Conservation (phyloP, 495 filamentous ascomycete genomes). For the Penicillium flavigenum region DNA sequence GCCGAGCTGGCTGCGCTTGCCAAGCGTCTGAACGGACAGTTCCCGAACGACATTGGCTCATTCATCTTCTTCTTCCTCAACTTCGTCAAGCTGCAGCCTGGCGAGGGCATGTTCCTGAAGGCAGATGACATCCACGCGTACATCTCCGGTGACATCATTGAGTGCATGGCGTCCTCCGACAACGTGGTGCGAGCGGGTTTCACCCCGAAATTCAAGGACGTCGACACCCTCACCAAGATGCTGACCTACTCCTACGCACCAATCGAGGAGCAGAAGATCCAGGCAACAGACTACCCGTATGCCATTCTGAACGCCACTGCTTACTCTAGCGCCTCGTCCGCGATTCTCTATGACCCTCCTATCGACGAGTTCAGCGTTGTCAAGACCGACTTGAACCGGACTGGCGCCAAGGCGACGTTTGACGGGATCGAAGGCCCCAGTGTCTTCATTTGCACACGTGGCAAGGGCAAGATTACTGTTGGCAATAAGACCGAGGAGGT, state of each 20-base stretch:
- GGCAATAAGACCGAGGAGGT: slow-evolving; percentile 73
- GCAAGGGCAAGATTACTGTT: slow-evolving; percentile 78
- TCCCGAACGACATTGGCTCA: slow-evolving; percentile 72
- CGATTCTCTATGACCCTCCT: slow-evolving; percentile 83
- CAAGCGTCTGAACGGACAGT: slow-evolving; percentile 69
- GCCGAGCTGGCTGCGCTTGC: slow-evolving; percentile 73
- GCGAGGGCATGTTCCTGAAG: slow-evolving; percentile 93
- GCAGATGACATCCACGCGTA: slow-evolving; percentile 98
- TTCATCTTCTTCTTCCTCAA: slow-evolving; percentile 83
- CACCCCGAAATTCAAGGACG: slow-evolving; percentile 98
- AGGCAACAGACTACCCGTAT: slow-evolving; percentile 78
- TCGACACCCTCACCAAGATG: slow-evolving; percentile 85
- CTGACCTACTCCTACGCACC: slow-evolving; percentile 93
- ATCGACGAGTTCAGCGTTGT: slow-evolving; percentile 97
- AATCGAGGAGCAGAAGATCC: slow-evolving; percentile 91
- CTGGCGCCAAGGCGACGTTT: slow-evolving; percentile 78
- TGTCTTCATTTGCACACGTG: slow-evolving; percentile 84
- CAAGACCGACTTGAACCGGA: slow-evolving; percentile 67
- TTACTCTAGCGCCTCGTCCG: slow-evolving; percentile 69
- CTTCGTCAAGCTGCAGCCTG: slow-evolving; percentile 74
- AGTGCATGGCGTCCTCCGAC: slow-evolving; percentile 98
- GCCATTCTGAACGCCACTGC: slow-evolving; percentile 73
- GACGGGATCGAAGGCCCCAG: slow-evolving; percentile 85
- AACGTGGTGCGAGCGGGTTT: slow-evolving; percentile 97
- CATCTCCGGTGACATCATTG: slow-evolving; percentile 92